Base-by-base conservation (phyloP, 1,284 basidiomycete species). In the Inonotus hispidus region DNA sequence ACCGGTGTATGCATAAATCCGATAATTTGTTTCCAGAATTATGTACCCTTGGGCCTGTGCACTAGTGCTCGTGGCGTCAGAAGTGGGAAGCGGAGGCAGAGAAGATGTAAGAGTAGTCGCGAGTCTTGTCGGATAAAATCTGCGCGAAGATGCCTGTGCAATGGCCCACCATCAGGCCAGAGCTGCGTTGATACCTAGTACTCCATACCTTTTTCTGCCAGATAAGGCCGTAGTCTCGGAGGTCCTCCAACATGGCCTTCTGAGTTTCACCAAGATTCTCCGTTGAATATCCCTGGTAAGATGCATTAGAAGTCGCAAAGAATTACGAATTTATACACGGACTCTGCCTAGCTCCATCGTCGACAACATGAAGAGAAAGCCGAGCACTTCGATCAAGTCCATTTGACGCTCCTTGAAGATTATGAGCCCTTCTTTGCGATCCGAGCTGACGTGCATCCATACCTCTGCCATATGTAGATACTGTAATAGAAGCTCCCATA, bases 1-100 rank as follows among this genome's bases (percentile, higher is more conserved):
- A 93, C 93, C 90, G 41, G 97, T 99, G 74, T 99, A 99, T 0
- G 97, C 97, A 73, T 99, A 99, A 61, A 99, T 78, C 65, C 95
- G 90, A 77, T 98, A 99, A 76, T 99, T 99, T 23, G 97, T 99
- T 77, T 99, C 97, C 39, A 99, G 81, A 67, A 99, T 90, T 67
- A 99, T 89, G 76, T 98, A 99, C 2, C 93, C 92, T 72, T 95
- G 90, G 63, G 71, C 70, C 69, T 82, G 79, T 27, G 82, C 79
- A 58, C 79, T 83, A 53, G 80, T 79, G 63, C 80, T 81, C 63
- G 77, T 76, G 59, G 59, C 54, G 13, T 81, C 81, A 55, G 80
- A 77, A 39, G 84, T 84, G 59, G 87, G 83, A 70, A 88, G 75
- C 41, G 84, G 83, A 60, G 87, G 87, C 16, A 88, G 85, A 54